A percentile compares a stretch with the other conserved stretches of the same genome.
phyloP scores from a whole-genome alignment of 768 basidiomycete genomes.

The Tephrocybe sp. region DNA sequence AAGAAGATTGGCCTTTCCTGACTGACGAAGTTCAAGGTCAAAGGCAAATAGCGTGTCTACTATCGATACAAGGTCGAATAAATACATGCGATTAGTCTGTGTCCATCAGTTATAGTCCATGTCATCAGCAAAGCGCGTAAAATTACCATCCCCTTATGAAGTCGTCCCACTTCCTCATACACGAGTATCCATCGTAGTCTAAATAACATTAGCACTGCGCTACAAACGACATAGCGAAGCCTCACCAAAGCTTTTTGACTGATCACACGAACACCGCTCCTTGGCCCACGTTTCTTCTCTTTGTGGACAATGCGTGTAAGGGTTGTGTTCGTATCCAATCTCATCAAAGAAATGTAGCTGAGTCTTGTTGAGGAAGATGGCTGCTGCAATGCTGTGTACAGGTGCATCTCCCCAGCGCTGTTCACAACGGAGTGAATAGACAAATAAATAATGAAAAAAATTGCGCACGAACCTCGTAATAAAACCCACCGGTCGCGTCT shows the following conservation, averaged over 20 bases:
- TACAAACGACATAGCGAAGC: neutral
- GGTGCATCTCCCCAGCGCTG: slow-evolving; percentile 87
- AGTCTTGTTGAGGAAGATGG: slow-evolving; percentile 66
- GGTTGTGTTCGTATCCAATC: slow-evolving; percentile 80
- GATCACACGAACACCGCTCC: slow-evolving; percentile 65
- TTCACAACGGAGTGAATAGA: slow-evolving; percentile 35
- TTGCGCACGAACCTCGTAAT: slow-evolving; percentile 53
- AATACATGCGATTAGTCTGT: too few species aligned
- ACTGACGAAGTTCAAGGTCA: too few species aligned
- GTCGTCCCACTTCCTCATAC: slow-evolving; percentile 38
- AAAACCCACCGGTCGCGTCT: slow-evolving; percentile 63
- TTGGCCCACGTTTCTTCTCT: slow-evolving; percentile 40
- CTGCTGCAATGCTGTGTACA: slow-evolving; percentile 79
- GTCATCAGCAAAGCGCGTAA: neutral
- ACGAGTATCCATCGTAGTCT: slow-evolving; percentile 46
- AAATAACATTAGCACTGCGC: neutral
- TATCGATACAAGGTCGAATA: too few species aligned
- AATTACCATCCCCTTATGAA: slow-evolving; percentile 10
- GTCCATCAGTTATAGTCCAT: too few species aligned
- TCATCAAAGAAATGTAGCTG: slow-evolving; percentile 81
- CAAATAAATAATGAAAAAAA: slow-evolving; percentile 28
- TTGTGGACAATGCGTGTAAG: slow-evolving; percentile 70
- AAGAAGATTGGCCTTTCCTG: too few species aligned
- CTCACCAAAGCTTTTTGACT: slow-evolving; percentile 58
- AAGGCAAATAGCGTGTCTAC: too few species aligned